Conservation (phyloP, 2,329 filamentous ascomycete genomes). For the Botrytis elliptica region DNA sequence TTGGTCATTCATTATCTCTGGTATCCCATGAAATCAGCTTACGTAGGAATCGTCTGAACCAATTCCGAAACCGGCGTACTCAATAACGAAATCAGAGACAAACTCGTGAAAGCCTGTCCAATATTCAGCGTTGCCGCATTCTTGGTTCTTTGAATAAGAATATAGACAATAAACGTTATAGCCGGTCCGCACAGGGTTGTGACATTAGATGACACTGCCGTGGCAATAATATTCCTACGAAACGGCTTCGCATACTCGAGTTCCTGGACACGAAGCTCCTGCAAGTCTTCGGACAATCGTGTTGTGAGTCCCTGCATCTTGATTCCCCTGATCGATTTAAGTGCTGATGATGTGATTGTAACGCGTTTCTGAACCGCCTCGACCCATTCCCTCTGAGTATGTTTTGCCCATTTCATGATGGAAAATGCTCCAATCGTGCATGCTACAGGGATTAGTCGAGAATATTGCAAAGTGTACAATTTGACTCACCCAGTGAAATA, state of each 20-base stretch:
- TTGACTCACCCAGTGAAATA: constrained; percentile 21
- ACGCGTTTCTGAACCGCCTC: constrained; percentile 35
- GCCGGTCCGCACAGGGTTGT: not conserved
- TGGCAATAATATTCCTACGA: constrained; percentile 8
- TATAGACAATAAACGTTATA: constrained; percentile 2
- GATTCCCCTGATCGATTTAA: constrained; percentile 35
- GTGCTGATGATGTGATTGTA: constrained; percentile 29
- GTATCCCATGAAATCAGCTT: not conserved
- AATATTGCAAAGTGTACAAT: too few relatives aligned
- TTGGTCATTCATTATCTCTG: not conserved
- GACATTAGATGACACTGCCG: constrained; percentile 11
- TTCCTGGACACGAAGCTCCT: constrained; percentile 26
- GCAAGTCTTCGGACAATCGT: constrained; percentile 36
- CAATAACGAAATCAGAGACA: constrained; percentile 44
- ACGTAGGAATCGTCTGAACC: constrained; percentile 17
- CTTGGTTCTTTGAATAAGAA: constrained; percentile 1
- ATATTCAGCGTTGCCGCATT: constrained; percentile 26
- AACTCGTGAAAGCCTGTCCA: constrained; percentile 42
- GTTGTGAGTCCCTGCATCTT: constrained; percentile 30
- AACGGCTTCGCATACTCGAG: constrained; percentile 21
- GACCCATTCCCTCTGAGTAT: constrained; percentile 28
- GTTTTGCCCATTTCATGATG: constrained; percentile 10
- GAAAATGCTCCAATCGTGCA: constrained; percentile 10
- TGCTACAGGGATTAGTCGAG: not conserved
- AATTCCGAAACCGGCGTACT: constrained; percentile 1